A percentile compares a stretch with the other conserved stretches of the same genome.
These are phyloP conservation scores for Citrus glauca DNA, from an alignment of 345 rosid species.

Conservation along the genomic window DNA sequence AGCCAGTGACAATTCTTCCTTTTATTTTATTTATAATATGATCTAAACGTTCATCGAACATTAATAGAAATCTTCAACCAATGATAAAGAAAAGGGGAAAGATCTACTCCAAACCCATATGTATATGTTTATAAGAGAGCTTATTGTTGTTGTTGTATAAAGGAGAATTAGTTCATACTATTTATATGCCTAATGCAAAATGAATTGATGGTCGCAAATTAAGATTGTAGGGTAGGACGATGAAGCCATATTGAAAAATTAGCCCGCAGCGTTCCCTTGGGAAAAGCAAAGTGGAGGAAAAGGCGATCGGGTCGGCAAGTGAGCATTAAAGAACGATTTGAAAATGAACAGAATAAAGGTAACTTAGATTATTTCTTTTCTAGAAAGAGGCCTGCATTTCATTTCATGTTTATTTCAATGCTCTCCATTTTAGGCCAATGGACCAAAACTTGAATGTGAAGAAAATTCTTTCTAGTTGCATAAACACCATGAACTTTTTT, in stretches of 20 bases:
- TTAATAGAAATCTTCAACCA: too few species aligned
- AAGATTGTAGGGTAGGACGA: neutral
- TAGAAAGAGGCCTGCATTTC: neutral
- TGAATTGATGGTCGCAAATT: neutral
- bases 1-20: too few species aligned
- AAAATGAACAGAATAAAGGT: conserved; percentile 9
- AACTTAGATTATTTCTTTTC: neutral
- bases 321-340: neutral
- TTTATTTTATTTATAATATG: too few species aligned
- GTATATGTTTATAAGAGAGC: too few species aligned
- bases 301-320: neutral
- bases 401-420: neutral
- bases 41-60: too few species aligned
- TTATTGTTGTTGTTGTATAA: too few species aligned
- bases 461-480: too few species aligned
- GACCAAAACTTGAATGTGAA: too few species aligned
- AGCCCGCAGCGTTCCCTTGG: neutral
- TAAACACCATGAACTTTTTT: neutral
- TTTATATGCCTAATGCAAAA: neutral
- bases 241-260: neutral
- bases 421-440: neutral
- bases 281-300: neutral
- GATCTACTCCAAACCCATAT: too few species aligned
- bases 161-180: too few species aligned
- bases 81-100: too few species aligned